phyloP scores from a whole-genome alignment of 495 filamentous ascomycete species.

The Tricharina praecox region DNA sequence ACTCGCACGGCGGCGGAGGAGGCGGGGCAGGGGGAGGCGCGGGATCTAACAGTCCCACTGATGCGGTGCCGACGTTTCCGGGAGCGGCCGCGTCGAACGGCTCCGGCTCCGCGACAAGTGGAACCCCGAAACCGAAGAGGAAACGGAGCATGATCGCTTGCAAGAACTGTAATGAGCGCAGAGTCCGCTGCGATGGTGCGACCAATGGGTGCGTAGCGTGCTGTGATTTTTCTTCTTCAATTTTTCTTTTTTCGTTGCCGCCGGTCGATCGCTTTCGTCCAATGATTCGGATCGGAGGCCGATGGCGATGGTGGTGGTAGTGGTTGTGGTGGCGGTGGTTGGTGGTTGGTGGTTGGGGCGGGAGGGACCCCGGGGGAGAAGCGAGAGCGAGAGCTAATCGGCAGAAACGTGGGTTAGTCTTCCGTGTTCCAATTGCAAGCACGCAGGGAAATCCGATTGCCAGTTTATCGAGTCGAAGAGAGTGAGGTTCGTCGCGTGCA shows the following conservation, averaged over 20 bases:
- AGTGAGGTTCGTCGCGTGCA: slow-evolving; percentile 7
- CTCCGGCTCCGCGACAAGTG: background rate
- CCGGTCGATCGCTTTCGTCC: too few relatives aligned
- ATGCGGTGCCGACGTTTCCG: background rate
- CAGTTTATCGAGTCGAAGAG: slow-evolving; percentile 14
- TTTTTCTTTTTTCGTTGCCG: too few relatives aligned
- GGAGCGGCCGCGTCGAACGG: background rate
- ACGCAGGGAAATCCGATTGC: slow-evolving; percentile 12
- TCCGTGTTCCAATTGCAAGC: slow-evolving; percentile 14
- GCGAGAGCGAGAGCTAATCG: background rate
- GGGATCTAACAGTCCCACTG: background rate
- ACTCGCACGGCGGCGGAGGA: too few relatives aligned
- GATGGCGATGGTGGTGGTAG: too few relatives aligned
- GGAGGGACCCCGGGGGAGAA: background rate
- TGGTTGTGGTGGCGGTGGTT: too few relatives aligned
- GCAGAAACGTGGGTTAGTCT: slow-evolving; percentile 1
- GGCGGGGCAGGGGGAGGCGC: background rate
- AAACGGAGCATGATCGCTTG: slow-evolving; percentile 17
- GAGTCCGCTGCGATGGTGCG: slow-evolving; percentile 14
- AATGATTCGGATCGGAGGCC: too few relatives aligned
- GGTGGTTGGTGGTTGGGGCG: too few relatives aligned
- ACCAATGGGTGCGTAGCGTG: slow-evolving; percentile 11
- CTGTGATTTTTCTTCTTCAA: too few relatives aligned
- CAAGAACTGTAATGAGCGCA: slow-evolving; percentile 14
- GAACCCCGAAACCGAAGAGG: slow-evolving; percentile 8